Evolutionary conservation across 148 eudicot species (phyloP).

Genomic region (Dianthus caryophyllus): DNA sequence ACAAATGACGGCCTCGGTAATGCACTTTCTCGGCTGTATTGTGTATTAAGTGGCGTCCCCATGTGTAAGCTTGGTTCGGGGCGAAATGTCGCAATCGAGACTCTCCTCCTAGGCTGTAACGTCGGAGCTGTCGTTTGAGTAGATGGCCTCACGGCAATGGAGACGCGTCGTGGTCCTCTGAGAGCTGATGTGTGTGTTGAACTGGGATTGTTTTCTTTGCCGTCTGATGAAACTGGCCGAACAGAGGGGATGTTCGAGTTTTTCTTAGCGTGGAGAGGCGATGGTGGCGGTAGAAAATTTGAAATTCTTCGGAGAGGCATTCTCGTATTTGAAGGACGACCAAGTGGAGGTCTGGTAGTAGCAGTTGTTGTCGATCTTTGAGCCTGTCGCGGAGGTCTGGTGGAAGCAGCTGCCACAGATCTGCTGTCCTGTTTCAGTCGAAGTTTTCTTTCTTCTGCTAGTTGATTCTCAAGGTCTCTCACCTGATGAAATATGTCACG

Average conservation of each 20-base stretch:
- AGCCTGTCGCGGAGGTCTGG: constrained; percentile 47
- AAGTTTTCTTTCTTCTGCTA: constrained; percentile 70
- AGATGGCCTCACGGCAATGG: constrained; percentile 50
- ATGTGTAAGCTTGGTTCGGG: constrained; percentile 34
- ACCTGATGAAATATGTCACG: constrained; percentile 35
- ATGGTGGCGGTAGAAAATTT: constrained; percentile 51
- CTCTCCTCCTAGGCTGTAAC: constrained; percentile 56
- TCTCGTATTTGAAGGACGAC: constrained; percentile 64
- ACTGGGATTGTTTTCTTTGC: constrained; percentile 53
- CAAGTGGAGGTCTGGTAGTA: constrained; percentile 61
- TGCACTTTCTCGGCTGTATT: constrained; percentile 34
- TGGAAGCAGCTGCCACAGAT: constrained; percentile 51
- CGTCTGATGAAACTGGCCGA: constrained; percentile 28
- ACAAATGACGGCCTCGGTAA: constrained; percentile 53
- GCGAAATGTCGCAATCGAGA: constrained; percentile 55
- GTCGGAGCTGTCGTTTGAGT: constrained; percentile 29
- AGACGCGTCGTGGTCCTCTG: constrained; percentile 57
- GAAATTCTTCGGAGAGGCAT: constrained; percentile 61
- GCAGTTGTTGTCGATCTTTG: constrained; percentile 35
- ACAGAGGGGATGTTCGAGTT: constrained; percentile 30
- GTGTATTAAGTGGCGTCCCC: constrained; percentile 34
- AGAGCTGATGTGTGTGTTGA: constrained; percentile 24
- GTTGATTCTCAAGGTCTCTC: constrained; percentile 74
- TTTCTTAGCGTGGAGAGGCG: constrained; percentile 40
- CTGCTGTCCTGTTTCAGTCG: constrained; percentile 66